Percentiles rank a stretch among this genome's conserved stretches.
Evolutionary conservation across 148 eudicot genomes (phyloP).

Genomic region (Rhododendron vialii): DNA sequence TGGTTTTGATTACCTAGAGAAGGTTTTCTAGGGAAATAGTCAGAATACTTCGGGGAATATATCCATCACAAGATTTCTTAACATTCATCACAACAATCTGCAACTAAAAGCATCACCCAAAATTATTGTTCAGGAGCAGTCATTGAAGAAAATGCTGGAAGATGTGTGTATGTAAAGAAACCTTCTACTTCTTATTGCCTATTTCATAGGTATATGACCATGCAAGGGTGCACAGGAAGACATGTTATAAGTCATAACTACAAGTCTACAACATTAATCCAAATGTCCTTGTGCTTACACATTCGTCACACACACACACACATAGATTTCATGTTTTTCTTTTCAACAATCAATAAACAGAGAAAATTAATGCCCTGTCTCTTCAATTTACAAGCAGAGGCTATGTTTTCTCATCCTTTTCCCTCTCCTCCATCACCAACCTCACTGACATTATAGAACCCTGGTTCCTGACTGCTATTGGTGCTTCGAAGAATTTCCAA

Average conservation of each 20-base stretch:
- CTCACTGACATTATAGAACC: not conserved
- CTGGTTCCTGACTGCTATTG: not conserved
- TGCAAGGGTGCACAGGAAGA: not conserved
- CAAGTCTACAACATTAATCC: not conserved
- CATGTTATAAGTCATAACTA: not conserved
- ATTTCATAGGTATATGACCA: not conserved
- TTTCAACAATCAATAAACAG: not conserved
- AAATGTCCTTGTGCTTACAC: not conserved
- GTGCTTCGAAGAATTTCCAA: not conserved
- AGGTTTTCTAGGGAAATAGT: not conserved
- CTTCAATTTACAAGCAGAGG: not conserved
- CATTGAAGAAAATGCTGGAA: not conserved
- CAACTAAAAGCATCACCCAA: not conserved
- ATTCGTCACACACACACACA: not conserved
- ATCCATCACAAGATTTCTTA: not conserved
- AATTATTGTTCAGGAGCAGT: not conserved
- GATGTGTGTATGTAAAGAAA: not conserved
- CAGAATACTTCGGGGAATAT: not conserved
- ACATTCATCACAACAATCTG: not conserved
- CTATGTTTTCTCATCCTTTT: not conserved
- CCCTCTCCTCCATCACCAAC: slow-evolving; percentile 3
- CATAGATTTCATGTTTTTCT: not conserved
- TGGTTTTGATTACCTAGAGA: not conserved
- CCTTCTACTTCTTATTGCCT: not conserved
- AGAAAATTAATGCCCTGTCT: not conserved